Evolutionary conservation across 495 filamentous ascomycete species (phyloP).

Genomic region (Penicillium riverlandense): DNA sequence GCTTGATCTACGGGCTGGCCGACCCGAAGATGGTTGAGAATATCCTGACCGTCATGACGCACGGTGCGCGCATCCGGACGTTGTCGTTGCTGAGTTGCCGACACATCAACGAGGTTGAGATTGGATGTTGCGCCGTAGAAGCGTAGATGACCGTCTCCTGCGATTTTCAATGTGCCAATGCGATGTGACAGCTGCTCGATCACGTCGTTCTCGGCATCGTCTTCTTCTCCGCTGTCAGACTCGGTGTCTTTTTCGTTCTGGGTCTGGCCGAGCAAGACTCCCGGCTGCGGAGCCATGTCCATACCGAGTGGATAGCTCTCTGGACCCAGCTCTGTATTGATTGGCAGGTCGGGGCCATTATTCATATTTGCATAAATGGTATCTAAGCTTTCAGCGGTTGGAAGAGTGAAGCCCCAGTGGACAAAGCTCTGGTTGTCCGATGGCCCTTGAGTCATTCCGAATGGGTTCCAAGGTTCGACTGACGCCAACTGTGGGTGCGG

Average conservation of each 20-base stretch:
- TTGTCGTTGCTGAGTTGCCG: conserved; percentile 38
- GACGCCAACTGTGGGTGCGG: conserved; percentile 8
- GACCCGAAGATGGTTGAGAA: conserved; percentile 36
- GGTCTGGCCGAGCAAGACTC: conserved; percentile 15
- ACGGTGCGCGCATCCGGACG: conserved; percentile 45
- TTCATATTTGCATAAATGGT: conserved; percentile 33
- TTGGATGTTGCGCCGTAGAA: conserved; percentile 45
- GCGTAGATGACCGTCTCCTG: conserved; percentile 41
- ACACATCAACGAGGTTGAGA: conserved; percentile 40
- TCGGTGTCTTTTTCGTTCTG: conserved; percentile 20
- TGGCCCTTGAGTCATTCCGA: conserved; percentile 15
- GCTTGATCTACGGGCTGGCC: conserved; percentile 33
- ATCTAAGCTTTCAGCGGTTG: conserved; percentile 37
- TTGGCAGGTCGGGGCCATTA: conserved; percentile 8
- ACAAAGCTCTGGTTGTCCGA: conserved; percentile 20
- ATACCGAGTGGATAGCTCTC: conserved; percentile 25
- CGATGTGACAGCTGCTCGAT: conserved; percentile 40
- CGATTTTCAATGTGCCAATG: conserved; percentile 42
- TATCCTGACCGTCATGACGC: conserved; percentile 39
- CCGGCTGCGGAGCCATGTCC: conserved; percentile 30
- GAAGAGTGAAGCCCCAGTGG: conserved; percentile 35
- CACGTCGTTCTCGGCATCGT: conserved; percentile 38
- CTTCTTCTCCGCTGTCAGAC: conserved; percentile 36
- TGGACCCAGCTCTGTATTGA: conserved; percentile 21
- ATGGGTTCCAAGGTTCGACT: conserved; percentile 15